A percentile compares a stretch with the other conserved stretches of the same genome.
phyloP scores from a whole-genome alignment of 2,329 filamentous ascomycete genomes.

The Talaromyces amestolkiae region DNA sequence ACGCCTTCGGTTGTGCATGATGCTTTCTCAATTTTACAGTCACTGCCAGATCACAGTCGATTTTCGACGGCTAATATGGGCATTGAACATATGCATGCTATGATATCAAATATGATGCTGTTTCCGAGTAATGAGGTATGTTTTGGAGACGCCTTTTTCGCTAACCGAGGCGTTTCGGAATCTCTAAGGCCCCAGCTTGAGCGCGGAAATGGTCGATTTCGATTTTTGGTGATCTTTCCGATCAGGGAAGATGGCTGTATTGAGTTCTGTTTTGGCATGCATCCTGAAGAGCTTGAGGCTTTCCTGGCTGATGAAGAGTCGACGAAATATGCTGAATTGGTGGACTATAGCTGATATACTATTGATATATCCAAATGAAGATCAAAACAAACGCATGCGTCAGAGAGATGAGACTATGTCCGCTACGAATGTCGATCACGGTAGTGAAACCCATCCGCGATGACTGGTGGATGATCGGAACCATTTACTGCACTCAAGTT shows the following conservation, averaged over 20 bases:
- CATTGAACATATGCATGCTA: conserved; percentile 14
- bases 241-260: conserved; percentile 8
- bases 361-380: too few species aligned
- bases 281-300: conserved; percentile 10
- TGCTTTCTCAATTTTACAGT: conserved; percentile 10
- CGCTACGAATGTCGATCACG: too few species aligned
- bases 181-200: conserved; percentile 10
- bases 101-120: conserved; percentile 14
- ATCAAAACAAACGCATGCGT: too few species aligned
- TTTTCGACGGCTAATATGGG: conserved; percentile 16
- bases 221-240: conserved; percentile 10
- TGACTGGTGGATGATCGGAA: too few species aligned
- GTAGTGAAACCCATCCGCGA: too few species aligned
- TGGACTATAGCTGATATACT: not conserved
- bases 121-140: not conserved
- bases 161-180: not conserved
- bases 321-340: conserved; percentile 4
- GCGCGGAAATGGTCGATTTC: conserved; percentile 13
- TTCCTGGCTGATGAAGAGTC: conserved; percentile 6
- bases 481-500: too few species aligned
- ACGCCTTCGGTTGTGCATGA: conserved; percentile 8
- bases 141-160: conserved; percentile 8
- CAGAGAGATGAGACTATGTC: too few species aligned
- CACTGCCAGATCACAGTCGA: conserved; percentile 10
- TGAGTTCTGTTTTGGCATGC: conserved; percentile 8